These are phyloP conservation scores for Alternaria ethzedia DNA, from an alignment of 2,329 filamentous ascomycete genomes.

Conservation along the genomic window DNA sequence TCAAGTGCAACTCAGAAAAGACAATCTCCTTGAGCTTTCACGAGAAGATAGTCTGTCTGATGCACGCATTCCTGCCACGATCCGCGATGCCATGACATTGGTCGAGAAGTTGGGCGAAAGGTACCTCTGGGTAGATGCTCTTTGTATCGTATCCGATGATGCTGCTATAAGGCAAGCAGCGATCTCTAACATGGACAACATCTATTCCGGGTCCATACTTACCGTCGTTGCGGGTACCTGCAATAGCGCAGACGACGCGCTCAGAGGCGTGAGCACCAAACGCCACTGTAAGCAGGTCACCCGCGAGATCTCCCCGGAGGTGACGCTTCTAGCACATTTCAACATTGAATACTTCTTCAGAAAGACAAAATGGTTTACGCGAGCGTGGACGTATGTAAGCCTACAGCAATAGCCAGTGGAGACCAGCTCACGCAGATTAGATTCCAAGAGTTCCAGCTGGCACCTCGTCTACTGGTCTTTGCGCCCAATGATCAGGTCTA, in stretches of 20 bases:
- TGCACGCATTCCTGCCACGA: background rate
- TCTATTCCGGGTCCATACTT: accelerated
- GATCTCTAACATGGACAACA: background rate
- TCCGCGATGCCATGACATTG: background rate
- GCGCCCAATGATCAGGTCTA: background rate
- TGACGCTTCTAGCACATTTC: background rate
- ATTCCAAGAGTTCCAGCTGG: background rate
- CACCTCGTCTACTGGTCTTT: background rate
- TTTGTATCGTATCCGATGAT: background rate
- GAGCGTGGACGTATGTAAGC: background rate
- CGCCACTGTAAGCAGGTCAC: background rate
- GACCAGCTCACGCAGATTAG: background rate
- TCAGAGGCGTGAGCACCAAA: accelerated
- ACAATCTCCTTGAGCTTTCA: background rate
- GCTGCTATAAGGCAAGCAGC: background rate
- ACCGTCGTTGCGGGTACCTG: background rate
- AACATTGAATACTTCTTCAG: background rate
- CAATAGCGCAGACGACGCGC: background rate
- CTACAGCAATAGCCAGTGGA: background rate
- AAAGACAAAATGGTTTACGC: accelerated
- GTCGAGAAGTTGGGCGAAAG: background rate
- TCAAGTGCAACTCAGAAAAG: background rate
- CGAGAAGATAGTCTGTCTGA: background rate
- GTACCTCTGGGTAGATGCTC: background rate
- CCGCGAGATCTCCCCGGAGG: background rate